Percentiles rank a stretch among this genome's conserved stretches.
phyloP scores from a whole-genome alignment of 108 stramenopile species.

The Discostella stelligeroides region DNA sequence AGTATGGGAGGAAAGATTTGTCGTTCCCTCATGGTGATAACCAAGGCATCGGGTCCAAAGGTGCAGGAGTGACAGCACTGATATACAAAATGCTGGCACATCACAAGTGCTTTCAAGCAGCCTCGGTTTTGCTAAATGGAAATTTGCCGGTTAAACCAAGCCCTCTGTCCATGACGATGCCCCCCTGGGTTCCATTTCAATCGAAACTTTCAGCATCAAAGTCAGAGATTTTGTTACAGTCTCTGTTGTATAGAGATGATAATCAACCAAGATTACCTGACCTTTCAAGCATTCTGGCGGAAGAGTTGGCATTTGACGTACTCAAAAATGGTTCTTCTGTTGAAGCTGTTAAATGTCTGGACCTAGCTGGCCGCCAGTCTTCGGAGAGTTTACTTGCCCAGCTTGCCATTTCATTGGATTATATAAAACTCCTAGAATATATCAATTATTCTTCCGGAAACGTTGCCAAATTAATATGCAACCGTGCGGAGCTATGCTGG shows the following conservation, averaged over 20 bases:
- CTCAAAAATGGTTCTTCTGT: constrained; percentile 34
- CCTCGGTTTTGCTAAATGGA: constrained; percentile 79
- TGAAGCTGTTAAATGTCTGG: constrained; percentile 70
- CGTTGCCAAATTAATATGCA: constrained; percentile 1
- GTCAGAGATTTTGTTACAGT: constrained; percentile 55
- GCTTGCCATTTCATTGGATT: constrained; percentile 48
- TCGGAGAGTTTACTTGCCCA: constrained; percentile 66
- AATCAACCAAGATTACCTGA: constrained; percentile 72
- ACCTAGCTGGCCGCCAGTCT: constrained; percentile 58
- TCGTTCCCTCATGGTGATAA: constrained; percentile 75
- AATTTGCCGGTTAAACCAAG: constrained; percentile 43
- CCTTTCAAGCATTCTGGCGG: constrained; percentile 49
- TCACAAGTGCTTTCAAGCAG: constrained; percentile 61
- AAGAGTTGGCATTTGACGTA: constrained; percentile 54
- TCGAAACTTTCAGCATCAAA: constrained; percentile 57
- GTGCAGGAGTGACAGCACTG: constrained; percentile 67
- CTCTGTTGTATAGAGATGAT: constrained; percentile 69
- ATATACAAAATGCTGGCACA: constrained; percentile 66
- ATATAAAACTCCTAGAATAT: constrained; percentile 4
- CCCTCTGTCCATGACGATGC: constrained; percentile 61
- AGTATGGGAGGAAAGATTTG: constrained; percentile 77
- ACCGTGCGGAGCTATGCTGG: constrained; percentile 8
- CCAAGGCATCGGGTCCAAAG: constrained; percentile 75
- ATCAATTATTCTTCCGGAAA: constrained; percentile 2
- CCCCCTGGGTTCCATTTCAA: constrained; percentile 71